A percentile compares a stretch with the other conserved stretches of the same genome.
Evolutionary conservation across 116 monocot genomes (phyloP).

Genomic region (Posidonia oceanica): DNA sequence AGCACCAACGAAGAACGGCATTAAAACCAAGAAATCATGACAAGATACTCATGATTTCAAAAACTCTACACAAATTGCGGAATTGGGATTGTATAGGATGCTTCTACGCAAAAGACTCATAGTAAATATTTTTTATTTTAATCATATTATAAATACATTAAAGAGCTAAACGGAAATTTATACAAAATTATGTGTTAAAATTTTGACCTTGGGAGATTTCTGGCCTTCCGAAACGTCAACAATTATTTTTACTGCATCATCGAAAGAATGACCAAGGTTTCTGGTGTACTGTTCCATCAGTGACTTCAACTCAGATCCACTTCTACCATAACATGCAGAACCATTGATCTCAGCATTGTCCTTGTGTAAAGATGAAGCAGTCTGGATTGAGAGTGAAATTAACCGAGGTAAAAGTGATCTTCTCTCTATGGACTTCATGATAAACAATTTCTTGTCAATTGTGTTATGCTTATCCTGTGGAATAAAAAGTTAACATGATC

Average conservation of each 20-base stretch:
- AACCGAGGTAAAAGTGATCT: slow-evolving; percentile 72
- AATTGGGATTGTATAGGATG: too few relatives aligned
- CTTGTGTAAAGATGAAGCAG: slow-evolving; percentile 32
- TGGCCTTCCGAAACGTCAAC: slow-evolving; percentile 29
- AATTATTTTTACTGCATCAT: slow-evolving; percentile 46
- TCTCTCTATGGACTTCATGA: slow-evolving; percentile 30
- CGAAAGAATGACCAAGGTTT: slow-evolving; percentile 39
- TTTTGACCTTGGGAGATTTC: slow-evolving; percentile 55
- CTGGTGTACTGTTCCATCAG: slow-evolving; percentile 59
- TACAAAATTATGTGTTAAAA: not conserved
- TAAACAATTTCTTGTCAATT: slow-evolving; percentile 15
- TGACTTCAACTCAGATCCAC: slow-evolving; percentile 27
- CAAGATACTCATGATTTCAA: too few relatives aligned
- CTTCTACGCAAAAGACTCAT: too few relatives aligned
- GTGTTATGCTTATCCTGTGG: slow-evolving; percentile 5
- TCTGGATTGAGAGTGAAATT: slow-evolving; percentile 55
- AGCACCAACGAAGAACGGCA: too few relatives aligned
- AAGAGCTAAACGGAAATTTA: not conserved
- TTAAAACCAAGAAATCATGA: too few relatives aligned
- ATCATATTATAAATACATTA: not conserved
- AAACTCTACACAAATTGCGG: too few relatives aligned
- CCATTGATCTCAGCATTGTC: slow-evolving; percentile 36
- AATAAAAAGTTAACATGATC: not conserved
- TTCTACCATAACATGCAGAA: slow-evolving; percentile 7
- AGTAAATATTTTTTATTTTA: too few relatives aligned